Base-by-base conservation (phyloP, 148 eudicot genomes). In the Rhododendron vialii region DNA sequence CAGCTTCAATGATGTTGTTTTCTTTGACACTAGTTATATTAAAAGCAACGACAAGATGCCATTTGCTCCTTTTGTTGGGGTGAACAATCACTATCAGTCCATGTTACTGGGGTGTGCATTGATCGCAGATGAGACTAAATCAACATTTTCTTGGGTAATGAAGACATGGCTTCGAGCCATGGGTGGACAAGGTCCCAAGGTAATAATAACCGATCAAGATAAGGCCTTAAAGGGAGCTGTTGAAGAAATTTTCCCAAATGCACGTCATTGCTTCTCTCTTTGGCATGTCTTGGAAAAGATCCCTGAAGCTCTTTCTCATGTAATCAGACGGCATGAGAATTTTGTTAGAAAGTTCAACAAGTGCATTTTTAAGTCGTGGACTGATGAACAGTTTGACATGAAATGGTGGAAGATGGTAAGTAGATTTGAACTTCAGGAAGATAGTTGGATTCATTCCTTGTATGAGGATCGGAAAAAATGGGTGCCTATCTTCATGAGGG, bases 81-180 rank as follows among this genome's bases (percentile, higher is more conserved):
- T 91, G 76, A 92, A 90, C 84, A 89, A 92, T 87, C 94, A 92
- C 85, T 73, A 85, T 57, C 94, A 92, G 61, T 88, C 91, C 36
- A 90, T 89, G 63, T 86, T 92, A 65, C 88, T 90, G 53, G 94
- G 94, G 14, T 92, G 89, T 89, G 91, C 91, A 38, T 80, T 89
- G 79, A n/a, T 89, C 69, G 91, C 91, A 22, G 91, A 90, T 81
- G 90, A 90, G 82, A 80, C 91, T 84, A 90, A 87, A 82, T 83
- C 94, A 43, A 90, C 94, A 35, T 88, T 83, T 89, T 88, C 91
- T 86, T 92, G 94, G 94, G 86, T 92, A 86, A 86, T 92, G 91
- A 92, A 90, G 87, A 88, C 91, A 45, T 92, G 94, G 94, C 94
- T 92, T 83, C 87, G 92, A 76, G 91, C 94, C 86, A 91, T 92